Conservation (phyloP, 768 basidiomycete genomes). For the Pleurotus sapidus region DNA sequence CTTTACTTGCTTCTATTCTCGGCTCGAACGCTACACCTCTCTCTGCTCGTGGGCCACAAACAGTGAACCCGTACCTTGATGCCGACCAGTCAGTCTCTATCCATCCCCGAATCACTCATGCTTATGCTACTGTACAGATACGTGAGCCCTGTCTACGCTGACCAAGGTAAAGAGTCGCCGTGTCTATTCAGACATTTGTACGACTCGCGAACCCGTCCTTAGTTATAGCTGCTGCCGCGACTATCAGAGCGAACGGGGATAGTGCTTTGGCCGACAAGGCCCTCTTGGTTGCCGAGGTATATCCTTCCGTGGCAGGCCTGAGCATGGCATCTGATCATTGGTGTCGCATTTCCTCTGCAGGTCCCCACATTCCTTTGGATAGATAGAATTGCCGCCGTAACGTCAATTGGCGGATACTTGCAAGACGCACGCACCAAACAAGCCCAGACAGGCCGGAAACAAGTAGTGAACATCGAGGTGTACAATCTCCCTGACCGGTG, state of each 20-base stretch:
- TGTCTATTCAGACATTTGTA: too few species aligned
- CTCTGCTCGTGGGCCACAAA: neutral
- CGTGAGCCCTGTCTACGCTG: constrained; percentile 3
- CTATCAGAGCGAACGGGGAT: neutral
- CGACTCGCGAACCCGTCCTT: too few species aligned
- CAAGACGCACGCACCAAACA: constrained; percentile 6
- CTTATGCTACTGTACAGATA: neutral
- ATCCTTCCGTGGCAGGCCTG: neutral
- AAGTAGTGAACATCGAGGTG: constrained; percentile 27
- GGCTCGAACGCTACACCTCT: constrained; percentile 3
- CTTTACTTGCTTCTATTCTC: neutral
- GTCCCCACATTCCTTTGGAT: constrained; percentile 21
- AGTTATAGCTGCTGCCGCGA: constrained; percentile 1
- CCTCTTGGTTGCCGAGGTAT: constrained; percentile 5
- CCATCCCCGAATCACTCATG: neutral
- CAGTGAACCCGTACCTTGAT: constrained; percentile 2
- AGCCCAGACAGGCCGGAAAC: constrained; percentile 12
- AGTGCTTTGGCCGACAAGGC: constrained; percentile 1
- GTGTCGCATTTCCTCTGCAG: neutral
- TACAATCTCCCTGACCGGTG: constrained; percentile 30
- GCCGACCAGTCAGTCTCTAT: constrained; percentile 1
- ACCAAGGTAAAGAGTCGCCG: neutral
- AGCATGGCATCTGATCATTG: neutral
- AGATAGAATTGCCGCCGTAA: constrained; percentile 5
- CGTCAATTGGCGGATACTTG: neutral